These are phyloP conservation scores for Tulasnella sp. DNA, from an alignment of 768 basidiomycete species.

Conservation along the genomic window DNA sequence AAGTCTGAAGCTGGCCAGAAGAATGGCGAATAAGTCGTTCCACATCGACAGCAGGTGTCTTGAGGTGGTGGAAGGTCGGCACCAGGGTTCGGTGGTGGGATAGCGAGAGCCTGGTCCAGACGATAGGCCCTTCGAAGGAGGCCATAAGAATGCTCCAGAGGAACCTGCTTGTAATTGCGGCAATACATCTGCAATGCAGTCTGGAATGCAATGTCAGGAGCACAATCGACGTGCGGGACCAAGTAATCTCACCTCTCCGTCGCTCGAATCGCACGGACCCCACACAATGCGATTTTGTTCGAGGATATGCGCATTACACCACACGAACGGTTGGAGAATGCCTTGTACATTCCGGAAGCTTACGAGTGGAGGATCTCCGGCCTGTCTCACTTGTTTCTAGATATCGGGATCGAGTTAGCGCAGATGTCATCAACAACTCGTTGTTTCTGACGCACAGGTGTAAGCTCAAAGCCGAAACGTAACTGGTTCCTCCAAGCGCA, in stretches of 20 bases:
- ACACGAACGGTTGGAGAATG: constrained; percentile 69
- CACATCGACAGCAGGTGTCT: constrained; percentile 52
- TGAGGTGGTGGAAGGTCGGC: constrained; percentile 34
- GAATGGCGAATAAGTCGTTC: constrained; percentile 67
- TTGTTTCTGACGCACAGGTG: constrained; percentile 52
- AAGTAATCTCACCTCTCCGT: constrained; percentile 66
- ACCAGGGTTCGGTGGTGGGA: constrained; percentile 21
- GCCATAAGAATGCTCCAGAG: constrained; percentile 66
- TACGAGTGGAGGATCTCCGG: constrained; percentile 60
- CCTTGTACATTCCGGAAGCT: constrained; percentile 77
- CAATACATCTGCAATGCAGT: constrained; percentile 88
- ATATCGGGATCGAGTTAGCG: not conserved
- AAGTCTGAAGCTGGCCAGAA: constrained; percentile 51
- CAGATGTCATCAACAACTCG: constrained; percentile 1
- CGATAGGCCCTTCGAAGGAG: constrained; percentile 85
- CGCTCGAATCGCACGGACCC: constrained; percentile 49
- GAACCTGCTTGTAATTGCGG: constrained; percentile 76
- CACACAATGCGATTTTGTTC: constrained; percentile 24
- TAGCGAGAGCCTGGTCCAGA: constrained; percentile 65
- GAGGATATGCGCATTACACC: constrained; percentile 68
- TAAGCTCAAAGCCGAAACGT: constrained; percentile 90
- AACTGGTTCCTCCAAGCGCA: constrained; percentile 86
- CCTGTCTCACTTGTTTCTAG: constrained; percentile 56
- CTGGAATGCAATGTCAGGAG: constrained; percentile 41
- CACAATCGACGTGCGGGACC: constrained; percentile 29